These are phyloP conservation scores for Teratosphaeria pseudoeucalypti DNA, from an alignment of 2,329 filamentous ascomycete species.

Conservation along the genomic window DNA sequence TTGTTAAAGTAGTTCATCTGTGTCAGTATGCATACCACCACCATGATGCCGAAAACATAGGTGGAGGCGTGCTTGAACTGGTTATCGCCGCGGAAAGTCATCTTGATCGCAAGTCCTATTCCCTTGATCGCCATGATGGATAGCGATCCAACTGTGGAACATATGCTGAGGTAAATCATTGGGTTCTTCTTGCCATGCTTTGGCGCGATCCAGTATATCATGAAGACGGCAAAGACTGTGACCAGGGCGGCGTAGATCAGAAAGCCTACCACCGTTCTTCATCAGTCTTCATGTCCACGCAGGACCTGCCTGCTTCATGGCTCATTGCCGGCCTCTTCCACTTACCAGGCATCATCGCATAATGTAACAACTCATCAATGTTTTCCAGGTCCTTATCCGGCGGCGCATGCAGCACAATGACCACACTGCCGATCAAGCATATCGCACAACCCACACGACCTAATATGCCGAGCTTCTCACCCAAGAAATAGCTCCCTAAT, in stretches of 20 bases:
- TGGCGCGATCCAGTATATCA: constrained; percentile 94
- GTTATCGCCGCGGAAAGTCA: constrained; percentile 86
- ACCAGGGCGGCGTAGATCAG: constrained; percentile 75
- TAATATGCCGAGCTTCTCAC: constrained; percentile 79
- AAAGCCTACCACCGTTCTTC: constrained; percentile 53
- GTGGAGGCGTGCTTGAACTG: constrained; percentile 92
- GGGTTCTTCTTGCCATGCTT: constrained; percentile 90
- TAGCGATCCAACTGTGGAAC: constrained; percentile 90
- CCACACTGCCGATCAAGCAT: constrained; percentile 89
- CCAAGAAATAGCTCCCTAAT: constrained; percentile 84
- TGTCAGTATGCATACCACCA: constrained; percentile 83
- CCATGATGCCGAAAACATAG: constrained; percentile 94
- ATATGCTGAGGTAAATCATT: constrained; percentile 92
- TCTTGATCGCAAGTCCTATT: constrained; percentile 92
- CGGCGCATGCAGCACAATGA: constrained; percentile 94
- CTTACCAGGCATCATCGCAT: constrained; percentile 83
- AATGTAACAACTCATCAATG: constrained; percentile 82
- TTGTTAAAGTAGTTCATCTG: constrained; percentile 99
- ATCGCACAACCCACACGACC: constrained; percentile 93
- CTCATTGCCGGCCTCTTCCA: neutral
- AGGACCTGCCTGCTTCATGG: neutral
- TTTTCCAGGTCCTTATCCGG: constrained; percentile 84
- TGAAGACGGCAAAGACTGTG: constrained; percentile 71
- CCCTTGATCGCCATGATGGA: constrained; percentile 99
- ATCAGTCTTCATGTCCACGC: constrained; percentile 2